Evolutionary conservation across 2,329 filamentous ascomycete genomes (phyloP).

Genomic region (Myriosclerotinia duriaeana): DNA sequence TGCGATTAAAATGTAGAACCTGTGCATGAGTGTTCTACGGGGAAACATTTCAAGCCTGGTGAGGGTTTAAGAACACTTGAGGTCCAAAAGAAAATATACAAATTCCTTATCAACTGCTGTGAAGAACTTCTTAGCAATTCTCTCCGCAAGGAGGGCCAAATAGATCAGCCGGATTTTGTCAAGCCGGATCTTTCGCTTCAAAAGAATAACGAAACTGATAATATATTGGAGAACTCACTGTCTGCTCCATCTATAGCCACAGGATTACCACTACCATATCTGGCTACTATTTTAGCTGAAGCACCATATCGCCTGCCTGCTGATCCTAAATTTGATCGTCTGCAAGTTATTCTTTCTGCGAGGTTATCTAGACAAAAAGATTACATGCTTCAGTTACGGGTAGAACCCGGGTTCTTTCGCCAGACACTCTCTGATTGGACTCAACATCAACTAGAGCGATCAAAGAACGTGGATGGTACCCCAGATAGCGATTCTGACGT

Average conservation of each 20-base stretch:
- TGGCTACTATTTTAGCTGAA: background rate
- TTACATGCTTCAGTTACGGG: background rate
- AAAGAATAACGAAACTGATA: background rate
- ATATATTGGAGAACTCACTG: background rate
- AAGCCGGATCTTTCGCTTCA: background rate
- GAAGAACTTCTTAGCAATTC: background rate
- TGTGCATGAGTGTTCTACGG: background rate
- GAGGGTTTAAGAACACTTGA: background rate
- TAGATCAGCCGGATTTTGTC: background rate
- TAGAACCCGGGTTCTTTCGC: background rate
- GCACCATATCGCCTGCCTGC: conserved; percentile 2
- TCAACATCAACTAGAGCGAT: background rate
- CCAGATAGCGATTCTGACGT: no score
- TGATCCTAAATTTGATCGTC: background rate
- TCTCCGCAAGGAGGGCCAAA: no score
- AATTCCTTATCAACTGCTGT: background rate
- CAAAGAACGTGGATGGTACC: background rate
- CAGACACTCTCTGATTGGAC: background rate
- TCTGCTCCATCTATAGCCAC: background rate
- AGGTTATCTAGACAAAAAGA: background rate
- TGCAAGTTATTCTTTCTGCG: background rate
- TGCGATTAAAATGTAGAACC: background rate
- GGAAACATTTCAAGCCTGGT: background rate
- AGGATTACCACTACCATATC: background rate
- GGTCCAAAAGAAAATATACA: background rate